Base-by-base conservation (phyloP, 768 basidiomycete species). In the Russula sp. region DNA sequence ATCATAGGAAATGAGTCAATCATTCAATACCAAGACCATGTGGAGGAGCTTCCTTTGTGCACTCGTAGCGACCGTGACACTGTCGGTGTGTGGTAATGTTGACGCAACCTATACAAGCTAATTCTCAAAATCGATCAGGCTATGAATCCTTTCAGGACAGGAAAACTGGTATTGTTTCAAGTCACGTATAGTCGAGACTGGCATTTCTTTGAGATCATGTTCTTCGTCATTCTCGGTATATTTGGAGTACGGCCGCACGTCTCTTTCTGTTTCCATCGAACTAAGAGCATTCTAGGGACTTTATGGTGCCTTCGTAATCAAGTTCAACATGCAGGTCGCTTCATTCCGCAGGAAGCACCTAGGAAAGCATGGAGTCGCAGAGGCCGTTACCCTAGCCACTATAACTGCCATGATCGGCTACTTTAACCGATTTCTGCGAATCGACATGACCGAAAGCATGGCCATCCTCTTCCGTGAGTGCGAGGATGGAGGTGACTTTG, bases 141-240 rank as follows among this genome's bases (percentile, higher is more conserved):
- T 6, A 95, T 99, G 91, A 98, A 98, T 72, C 97, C 97, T 2
- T 99, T 94, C 78, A 84, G 95, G 42, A 98, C 97, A 0, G 97
- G 96, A 24, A 98, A 98, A 74, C 85, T 99, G 30, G 97, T 99
- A 72, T 78, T 98, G 65, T 99, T 99, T 78, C 95, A 98, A 73
- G 93, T 99, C 70, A 95, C 94, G 2, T 99, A 98, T 74, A 91
- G 90, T 73, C 84, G 96, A 36, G 94, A 94, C 71, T 99, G 97
- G 97, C 97, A 98, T 73, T 98, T 96, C 77, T 98, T 98, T 72
- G 97, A 98, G 72, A 91, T 99, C 57, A 88, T 97, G 20, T 96
- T 96, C 75, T 99, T 95, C 76, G 81, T 98, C 59, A 84, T 98
- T 63, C 84, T 99, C 48, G 97, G 97, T 11, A 82, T 98, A 66